A percentile compares a stretch with the other conserved stretches of the same genome.
Conservation (phyloP, 306 rosid genomes). For the Gleditsia sinensis region DNA sequence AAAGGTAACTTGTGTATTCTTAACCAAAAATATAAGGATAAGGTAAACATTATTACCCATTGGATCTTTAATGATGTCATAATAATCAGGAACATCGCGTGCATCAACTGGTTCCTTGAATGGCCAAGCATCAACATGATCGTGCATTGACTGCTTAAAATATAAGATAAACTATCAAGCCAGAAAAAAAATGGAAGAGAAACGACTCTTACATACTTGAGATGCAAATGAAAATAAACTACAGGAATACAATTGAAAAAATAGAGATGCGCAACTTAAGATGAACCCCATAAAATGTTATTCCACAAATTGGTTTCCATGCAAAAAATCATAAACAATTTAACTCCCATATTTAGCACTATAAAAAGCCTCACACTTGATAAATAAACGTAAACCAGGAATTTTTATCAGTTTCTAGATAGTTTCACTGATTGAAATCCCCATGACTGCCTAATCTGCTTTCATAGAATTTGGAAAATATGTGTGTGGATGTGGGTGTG, state of each 20-base stretch:
- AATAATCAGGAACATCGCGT: conserved; percentile 93
- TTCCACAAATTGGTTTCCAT: no score
- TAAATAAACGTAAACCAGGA: no score
- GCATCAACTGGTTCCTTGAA: conserved; percentile 95
- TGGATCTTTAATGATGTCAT: conserved; percentile 89
- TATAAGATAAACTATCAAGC: conserved; percentile 17
- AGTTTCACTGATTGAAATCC: neutral
- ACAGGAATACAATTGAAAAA: no score
- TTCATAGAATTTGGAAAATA: conserved; percentile 3
- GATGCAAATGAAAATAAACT: no score
- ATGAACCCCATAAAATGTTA: no score
- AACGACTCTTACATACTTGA: no score
- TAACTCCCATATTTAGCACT: no score
- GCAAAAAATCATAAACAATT: no score
- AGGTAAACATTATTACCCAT: conserved; percentile 58
- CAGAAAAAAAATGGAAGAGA: conserved; percentile 4
- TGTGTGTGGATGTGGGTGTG: no score
- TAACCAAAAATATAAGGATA: conserved; percentile 7
- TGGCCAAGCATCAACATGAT: conserved; percentile 94
- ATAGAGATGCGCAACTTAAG: no score
- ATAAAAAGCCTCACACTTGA: no score
- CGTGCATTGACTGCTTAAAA: conserved; percentile 63
- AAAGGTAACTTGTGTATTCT: neutral
- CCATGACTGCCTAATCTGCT: neutral
- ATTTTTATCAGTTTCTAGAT: neutral